Evolutionary conservation across 169 alveolate species (phyloP).

Genomic region (Amoebophrya sp.): DNA sequence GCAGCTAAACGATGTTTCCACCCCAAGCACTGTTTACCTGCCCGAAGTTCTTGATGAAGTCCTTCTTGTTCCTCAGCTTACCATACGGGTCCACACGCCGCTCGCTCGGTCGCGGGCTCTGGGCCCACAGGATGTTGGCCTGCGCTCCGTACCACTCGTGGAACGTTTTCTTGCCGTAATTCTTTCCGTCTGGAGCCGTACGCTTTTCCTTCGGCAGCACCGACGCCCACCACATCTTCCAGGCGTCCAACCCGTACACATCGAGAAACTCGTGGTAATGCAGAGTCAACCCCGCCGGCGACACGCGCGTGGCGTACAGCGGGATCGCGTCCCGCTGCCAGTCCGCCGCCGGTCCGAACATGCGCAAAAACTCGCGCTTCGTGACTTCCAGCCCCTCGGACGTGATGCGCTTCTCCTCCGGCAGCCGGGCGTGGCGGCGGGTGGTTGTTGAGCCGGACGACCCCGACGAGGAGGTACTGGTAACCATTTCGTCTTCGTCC

Average conservation of each 20-base stretch:
- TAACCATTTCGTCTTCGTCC: too few species aligned
- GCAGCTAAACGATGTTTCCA: too few species aligned
- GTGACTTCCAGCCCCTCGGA: not conserved
- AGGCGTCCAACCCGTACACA: not conserved
- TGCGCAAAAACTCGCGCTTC: not conserved
- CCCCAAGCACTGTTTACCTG: too few species aligned
- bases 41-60: not conserved
- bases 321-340: conserved; percentile 22
- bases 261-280: not conserved
- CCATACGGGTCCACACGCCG: not conserved
- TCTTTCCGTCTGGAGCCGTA: not conserved
- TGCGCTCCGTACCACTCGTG: not conserved
- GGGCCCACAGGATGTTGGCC: not conserved
- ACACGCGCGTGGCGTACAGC: not conserved
- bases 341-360: not conserved
- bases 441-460: too few species aligned
- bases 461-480: too few species aligned
- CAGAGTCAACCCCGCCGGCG: not conserved
- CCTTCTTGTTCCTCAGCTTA: not conserved
- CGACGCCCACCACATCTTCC: not conserved
- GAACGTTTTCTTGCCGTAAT: not conserved
- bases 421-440: too few species aligned
- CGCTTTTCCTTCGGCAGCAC: not conserved
- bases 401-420: too few species aligned
- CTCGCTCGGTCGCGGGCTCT: not conserved